Evolutionary conservation across 257 asterid species (phyloP).

Genomic region (Nicotiana paniculata): DNA sequence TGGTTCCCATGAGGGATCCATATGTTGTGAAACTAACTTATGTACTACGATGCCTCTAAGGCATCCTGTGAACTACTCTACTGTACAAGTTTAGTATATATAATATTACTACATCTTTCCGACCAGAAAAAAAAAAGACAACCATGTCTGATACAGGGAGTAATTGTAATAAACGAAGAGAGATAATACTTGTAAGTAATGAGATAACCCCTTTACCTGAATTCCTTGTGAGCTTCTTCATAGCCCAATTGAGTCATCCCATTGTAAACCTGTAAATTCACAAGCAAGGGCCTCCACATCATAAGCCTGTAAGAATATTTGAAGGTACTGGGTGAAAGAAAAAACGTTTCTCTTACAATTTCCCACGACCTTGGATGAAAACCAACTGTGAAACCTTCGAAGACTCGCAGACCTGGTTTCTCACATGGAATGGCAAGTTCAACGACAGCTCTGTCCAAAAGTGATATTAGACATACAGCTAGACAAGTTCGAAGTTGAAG

Average conservation of each 20-base stretch:
- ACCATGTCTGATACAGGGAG: background rate
- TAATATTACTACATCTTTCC: no score
- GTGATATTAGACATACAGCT: slow-evolving; percentile 9
- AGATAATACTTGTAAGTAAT: background rate
- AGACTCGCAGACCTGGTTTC: slow-evolving; percentile 73
- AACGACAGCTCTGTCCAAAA: slow-evolving; percentile 49
- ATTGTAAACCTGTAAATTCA: slow-evolving; percentile 64
- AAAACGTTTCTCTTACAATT: slow-evolving; percentile 42
- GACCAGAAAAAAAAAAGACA: no score
- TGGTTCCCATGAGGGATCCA: no score
- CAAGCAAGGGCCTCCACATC: slow-evolving; percentile 10
- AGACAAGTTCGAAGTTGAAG: background rate
- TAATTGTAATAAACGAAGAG: background rate
- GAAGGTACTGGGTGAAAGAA: slow-evolving; percentile 1
- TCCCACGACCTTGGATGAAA: slow-evolving; percentile 94
- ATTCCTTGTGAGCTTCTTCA: slow-evolving; percentile 67
- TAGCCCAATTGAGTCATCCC: slow-evolving; percentile 93
- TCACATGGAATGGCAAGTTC: slow-evolving; percentile 92
- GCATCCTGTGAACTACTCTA: no score
- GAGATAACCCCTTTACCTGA: slow-evolving; percentile 44
- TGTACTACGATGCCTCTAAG: no score
- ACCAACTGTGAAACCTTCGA: slow-evolving; percentile 95
- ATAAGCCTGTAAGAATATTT: slow-evolving; percentile 13
- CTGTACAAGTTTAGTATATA: no score
- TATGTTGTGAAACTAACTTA: no score